A percentile compares a stretch with the other conserved stretches of the same genome.
These are phyloP conservation scores for Botrytis aclada DNA, from an alignment of 2,329 filamentous ascomycete species.

Conservation along the genomic window DNA sequence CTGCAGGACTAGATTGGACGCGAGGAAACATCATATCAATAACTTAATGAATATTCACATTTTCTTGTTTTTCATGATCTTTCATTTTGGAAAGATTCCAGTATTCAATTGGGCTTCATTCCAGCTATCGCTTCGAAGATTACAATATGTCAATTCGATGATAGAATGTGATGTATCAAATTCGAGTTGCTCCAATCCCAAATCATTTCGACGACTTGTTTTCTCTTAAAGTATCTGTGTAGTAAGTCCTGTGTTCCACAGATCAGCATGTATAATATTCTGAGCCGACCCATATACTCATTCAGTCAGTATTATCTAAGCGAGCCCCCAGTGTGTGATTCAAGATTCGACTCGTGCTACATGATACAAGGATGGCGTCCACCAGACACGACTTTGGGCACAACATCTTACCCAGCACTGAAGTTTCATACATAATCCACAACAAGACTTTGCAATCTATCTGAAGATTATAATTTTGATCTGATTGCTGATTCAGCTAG, in stretches of 20 bases:
- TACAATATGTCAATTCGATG: too few relatives aligned
- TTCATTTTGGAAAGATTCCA: too few relatives aligned
- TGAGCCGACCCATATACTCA: neutral
- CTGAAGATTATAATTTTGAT: neutral
- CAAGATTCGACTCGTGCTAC: neutral
- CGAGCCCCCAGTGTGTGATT: neutral
- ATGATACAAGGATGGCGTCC: neutral
- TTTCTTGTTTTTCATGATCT: too few relatives aligned
- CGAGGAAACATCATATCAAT: too few relatives aligned
- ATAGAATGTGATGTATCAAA: neutral
- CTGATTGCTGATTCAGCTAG: neutral
- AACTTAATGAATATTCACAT: too few relatives aligned
- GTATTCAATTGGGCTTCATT: too few relatives aligned
- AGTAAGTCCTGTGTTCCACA: neutral
- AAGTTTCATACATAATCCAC: neutral
- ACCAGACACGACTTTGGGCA: neutral
- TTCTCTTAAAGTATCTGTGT: fast-evolving
- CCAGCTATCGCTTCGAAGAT: too few relatives aligned
- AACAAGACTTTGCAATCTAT: neutral
- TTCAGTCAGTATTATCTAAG: fast-evolving
- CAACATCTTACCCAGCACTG: neutral
- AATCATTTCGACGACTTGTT: neutral
- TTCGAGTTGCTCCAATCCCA: too few relatives aligned
- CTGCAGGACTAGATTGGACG: too few relatives aligned
- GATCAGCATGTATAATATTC: neutral